Evolutionary conservation across 2,329 filamentous ascomycete genomes (phyloP).

Genomic region (Aspergillus proliferans): DNA sequence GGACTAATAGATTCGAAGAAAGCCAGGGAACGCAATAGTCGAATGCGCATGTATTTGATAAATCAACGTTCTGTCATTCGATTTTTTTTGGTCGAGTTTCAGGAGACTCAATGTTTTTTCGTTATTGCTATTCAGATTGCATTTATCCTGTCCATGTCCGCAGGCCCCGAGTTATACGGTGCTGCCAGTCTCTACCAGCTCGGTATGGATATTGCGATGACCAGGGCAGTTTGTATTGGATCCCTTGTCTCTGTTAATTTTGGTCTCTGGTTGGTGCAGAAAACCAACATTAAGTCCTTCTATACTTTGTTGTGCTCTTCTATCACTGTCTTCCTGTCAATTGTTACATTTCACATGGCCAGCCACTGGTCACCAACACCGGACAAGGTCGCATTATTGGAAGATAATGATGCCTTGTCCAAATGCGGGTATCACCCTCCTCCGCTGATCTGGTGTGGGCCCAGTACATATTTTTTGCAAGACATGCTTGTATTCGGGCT

Average conservation of each 20-base stretch:
- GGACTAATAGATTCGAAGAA: neutral
- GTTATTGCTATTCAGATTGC: conserved; percentile 3
- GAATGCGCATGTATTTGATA: too few relatives aligned
- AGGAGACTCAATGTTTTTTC: conserved; percentile 7
- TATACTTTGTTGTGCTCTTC: neutral
- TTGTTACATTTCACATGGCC: neutral
- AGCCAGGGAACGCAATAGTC: neutral
- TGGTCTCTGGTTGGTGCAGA: neutral
- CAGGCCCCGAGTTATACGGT: neutral
- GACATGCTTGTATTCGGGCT: too few relatives aligned
- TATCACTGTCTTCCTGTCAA: neutral
- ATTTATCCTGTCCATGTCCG: neutral
- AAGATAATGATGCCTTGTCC: too few relatives aligned
- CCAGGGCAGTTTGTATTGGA: neutral
- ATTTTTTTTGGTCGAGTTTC: conserved; percentile 3
- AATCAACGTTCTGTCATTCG: too few relatives aligned
- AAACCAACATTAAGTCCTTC: neutral
- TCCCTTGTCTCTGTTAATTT: neutral
- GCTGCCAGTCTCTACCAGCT: neutral
- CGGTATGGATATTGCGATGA: neutral
- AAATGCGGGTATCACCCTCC: too few relatives aligned
- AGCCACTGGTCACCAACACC: neutral
- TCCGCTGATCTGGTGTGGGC: too few relatives aligned
- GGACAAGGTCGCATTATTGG: too few relatives aligned
- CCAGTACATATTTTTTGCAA: too few relatives aligned